Percentiles rank a stretch among this genome's conserved stretches.
Evolutionary conservation across 345 rosid species (phyloP).

Genomic region (Eucalyptus virginea): DNA sequence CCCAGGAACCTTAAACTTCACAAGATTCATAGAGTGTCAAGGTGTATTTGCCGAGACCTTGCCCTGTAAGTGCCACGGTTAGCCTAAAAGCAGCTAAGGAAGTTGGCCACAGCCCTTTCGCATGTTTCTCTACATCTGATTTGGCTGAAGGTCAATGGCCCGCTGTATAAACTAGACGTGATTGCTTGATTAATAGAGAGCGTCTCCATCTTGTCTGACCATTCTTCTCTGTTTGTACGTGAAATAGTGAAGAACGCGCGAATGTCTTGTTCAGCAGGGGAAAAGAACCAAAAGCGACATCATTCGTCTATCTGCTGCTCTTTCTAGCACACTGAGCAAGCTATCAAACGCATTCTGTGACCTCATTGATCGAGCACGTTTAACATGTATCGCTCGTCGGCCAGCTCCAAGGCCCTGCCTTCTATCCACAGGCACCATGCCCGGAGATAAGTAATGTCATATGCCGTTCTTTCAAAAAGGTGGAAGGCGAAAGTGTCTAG

Average conservation of each 20-base stretch:
- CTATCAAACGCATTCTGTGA: not conserved
- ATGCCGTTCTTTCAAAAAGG: not conserved
- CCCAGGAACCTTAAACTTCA: not conserved
- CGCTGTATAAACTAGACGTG: not conserved
- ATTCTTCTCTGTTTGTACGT: not conserved
- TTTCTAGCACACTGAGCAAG: conserved; percentile 10
- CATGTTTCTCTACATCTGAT: not conserved
- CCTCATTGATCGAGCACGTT: not conserved
- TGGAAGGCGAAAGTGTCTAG: not conserved
- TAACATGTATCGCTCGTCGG: not conserved
- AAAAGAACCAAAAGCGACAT: not conserved
- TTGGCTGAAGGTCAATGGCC: not conserved
- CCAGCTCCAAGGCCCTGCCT: not conserved
- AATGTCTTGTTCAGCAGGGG: not conserved
- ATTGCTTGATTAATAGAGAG: not conserved
- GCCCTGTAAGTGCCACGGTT: not conserved
- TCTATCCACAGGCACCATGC: not conserved
- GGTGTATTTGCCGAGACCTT: not conserved
- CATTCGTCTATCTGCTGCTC: not conserved
- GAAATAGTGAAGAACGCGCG: not conserved
- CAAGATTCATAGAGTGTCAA: not conserved
- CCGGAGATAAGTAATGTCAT: not conserved
- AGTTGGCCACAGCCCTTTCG: not conserved
- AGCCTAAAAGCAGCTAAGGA: not conserved
- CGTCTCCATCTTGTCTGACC: not conserved